Percentiles rank a stretch among this genome's conserved stretches.
phyloP scores from a whole-genome alignment of 805 yeast species.

The Candida mattraensis region DNA sequence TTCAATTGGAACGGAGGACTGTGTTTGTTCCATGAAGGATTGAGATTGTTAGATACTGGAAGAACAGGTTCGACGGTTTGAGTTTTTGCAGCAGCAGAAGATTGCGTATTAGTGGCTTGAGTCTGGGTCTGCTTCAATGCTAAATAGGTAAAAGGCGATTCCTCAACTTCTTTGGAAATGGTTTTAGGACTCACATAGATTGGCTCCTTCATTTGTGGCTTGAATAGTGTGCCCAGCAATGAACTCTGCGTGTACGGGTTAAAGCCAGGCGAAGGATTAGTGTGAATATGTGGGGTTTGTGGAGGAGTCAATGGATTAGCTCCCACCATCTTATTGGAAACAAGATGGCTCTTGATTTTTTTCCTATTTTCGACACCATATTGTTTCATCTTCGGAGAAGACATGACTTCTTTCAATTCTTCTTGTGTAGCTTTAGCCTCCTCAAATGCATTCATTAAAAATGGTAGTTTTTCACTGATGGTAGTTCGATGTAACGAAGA shows the following conservation, averaged over 20 bases:
- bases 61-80: too few species aligned
- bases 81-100: too few species aligned
- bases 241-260: constrained; percentile 19
- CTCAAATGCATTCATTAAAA: constrained; percentile 63
- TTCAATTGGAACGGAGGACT: too few species aligned
- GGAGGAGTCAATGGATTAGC: too few species aligned
- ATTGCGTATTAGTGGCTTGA: too few species aligned
- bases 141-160: too few species aligned
- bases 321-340: too few species aligned
- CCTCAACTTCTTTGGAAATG: too few species aligned
- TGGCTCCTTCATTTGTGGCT: constrained; percentile 27
- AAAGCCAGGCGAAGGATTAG: constrained; percentile 10
- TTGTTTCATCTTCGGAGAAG: constrained; percentile 8
- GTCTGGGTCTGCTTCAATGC: too few species aligned
- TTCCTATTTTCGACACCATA: too few species aligned
- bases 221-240: constrained; percentile 22
- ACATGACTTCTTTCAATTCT: constrained; percentile 36
- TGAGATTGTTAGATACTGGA: too few species aligned
- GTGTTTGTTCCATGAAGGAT: too few species aligned
- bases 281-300: constrained; percentile 4
- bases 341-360: constrained; percentile 1
- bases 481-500: constrained; percentile 49
- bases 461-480: constrained; percentile 63
- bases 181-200: constrained; percentile 17
- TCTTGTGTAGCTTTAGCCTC: constrained; percentile 59